phyloP scores from a whole-genome alignment of 73 alveolate species.

The Blepharisma japonicum region DNA sequence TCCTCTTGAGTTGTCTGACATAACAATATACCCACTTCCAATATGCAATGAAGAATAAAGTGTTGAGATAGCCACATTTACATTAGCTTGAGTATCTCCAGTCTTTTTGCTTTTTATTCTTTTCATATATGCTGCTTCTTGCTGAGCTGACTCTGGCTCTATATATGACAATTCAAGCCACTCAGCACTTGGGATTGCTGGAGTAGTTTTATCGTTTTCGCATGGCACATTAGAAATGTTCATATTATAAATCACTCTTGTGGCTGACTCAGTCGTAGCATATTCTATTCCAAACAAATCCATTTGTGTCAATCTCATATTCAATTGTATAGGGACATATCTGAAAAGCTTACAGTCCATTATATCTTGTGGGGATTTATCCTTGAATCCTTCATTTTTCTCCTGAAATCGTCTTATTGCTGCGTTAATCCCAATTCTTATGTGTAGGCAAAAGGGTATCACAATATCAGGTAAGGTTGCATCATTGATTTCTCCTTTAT shows the following conservation, averaged over 20 bases:
- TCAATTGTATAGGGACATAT: not conserved
- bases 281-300: not conserved
- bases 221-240: slow-evolving; percentile 19
- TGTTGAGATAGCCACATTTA: not conserved
- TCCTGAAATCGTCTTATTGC: slow-evolving; percentile 1
- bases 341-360: not conserved
- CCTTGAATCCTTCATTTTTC: not conserved
- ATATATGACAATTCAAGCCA: slow-evolving; percentile 10
- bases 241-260: not conserved
- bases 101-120: not conserved
- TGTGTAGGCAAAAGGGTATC: not conserved
- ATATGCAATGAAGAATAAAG: not conserved
- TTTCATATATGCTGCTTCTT: not conserved
- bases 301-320: not conserved
- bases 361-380: not conserved
- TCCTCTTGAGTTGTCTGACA: not conserved
- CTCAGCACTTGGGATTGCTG: slow-evolving; percentile 23
- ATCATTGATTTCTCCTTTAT: not conserved
- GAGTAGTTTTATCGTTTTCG: not conserved
- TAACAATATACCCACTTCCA: not conserved
- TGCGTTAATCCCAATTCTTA: not conserved
- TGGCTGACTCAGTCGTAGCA: not conserved
- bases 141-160: slow-evolving; percentile 11
- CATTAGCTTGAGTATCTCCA: not conserved
- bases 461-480: not conserved